Base-by-base conservation (phyloP, 495 filamentous ascomycete species). In the Talaromyces ruber region DNA sequence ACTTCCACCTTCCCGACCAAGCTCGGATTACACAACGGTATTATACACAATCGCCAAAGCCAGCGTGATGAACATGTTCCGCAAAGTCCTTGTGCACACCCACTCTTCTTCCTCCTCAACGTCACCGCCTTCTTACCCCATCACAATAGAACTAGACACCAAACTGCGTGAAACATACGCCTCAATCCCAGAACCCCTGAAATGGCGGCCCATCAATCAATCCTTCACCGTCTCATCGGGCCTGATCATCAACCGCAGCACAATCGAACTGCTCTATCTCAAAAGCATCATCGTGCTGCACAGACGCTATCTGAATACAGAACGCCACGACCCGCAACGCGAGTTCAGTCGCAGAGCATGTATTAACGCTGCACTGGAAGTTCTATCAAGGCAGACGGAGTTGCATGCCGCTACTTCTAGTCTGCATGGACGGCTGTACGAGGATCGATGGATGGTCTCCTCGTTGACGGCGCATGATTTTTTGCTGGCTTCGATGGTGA, bases 31-130 rank as follows among this genome's bases (percentile, higher is more conserved):
- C 26, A 84, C 82, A 0, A 65, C 70, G 2, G 72, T 82, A 62
- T 74, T 76, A 18, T 85, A 83, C 61, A 72, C 74, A 1, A 72
- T 80, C 12, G 71, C 70, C 62, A 85, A 85, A 61, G 67, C 73
- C 18, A 64, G 59, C 21, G 60, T 84, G 5, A 71, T 71, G 60
- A 70, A 62, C 22, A 58, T 76, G 4, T 71, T 80, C 21, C 72
- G 74, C 8, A 70, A 71, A 3, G 66, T 81, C 1, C 67, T 78
- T 29, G 67, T 66, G 1, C 67, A 73, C 51, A 71, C 73, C 21
- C 60, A 74, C 2, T 68, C 70, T 6, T 61, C 69, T 30, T 59
- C 60, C 2, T 65, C 69, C 39, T 37, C 30, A 34, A 34, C 30
- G 4, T 64, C 54, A 25, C 28, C 62, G 6, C 24, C 69, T 1